Percentiles rank a stretch among this genome's conserved stretches.
phyloP scores from a whole-genome alignment of 1,284 basidiomycete species.

The Tausonia pullulans region DNA sequence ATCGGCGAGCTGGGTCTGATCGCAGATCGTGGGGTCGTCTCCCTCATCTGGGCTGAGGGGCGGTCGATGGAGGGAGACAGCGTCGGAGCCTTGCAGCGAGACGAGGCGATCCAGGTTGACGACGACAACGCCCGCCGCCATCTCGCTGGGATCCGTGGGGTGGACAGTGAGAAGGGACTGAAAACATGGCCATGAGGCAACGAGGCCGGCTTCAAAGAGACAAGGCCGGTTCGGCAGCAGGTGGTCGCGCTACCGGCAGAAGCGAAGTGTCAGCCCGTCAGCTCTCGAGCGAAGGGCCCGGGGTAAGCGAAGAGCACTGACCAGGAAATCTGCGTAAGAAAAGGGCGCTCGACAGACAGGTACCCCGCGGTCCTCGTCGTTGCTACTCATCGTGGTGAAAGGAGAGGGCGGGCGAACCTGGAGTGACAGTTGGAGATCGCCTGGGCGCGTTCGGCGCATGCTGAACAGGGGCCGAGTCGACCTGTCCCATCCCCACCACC shows the following conservation, averaged over 20 bases:
- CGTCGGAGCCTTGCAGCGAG: background rate
- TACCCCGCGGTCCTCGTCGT: no score
- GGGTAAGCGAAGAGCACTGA: background rate
- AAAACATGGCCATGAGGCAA: constrained; percentile 22
- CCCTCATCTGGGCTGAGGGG: constrained; percentile 18
- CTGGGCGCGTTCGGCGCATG: no score
- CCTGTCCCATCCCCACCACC: no score
- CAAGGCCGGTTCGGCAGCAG: constrained; percentile 29
- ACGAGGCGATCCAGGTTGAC: background rate
- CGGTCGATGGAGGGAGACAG: background rate
- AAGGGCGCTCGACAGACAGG: background rate
- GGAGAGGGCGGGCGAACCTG: no score
- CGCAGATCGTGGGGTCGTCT: constrained; percentile 30
- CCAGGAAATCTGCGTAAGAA: constrained; percentile 3
- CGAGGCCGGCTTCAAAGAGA: constrained; percentile 23
- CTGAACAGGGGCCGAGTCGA: no score
- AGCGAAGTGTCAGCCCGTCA: no score
- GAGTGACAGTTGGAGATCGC: no score
- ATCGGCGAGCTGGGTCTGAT: constrained; percentile 31
- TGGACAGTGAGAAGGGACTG: background rate
- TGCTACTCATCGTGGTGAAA: no score
- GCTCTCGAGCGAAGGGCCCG: no score
- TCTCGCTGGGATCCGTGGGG: background rate
- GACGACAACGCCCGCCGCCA: no score
- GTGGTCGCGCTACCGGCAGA: constrained; percentile 23